A percentile compares a stretch with the other conserved stretches of the same genome.
Evolutionary conservation across 306 rosid genomes (phyloP).

Genomic region (Trifolium pratense): DNA sequence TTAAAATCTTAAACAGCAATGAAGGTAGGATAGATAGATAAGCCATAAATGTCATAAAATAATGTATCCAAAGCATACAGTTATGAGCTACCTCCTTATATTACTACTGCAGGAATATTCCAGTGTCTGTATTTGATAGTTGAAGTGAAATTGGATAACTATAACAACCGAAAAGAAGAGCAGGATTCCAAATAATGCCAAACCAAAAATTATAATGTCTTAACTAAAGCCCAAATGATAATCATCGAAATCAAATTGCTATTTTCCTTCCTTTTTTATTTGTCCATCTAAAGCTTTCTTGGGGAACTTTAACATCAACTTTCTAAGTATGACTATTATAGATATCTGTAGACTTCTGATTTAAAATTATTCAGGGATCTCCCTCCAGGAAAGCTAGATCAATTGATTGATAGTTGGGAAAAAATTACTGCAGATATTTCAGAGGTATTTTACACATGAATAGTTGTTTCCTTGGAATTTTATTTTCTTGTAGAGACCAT

Average conservation of each 20-base stretch:
- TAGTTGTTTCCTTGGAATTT: constrained; percentile 32
- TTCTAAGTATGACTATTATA: constrained; percentile 5
- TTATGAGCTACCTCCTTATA: constrained; percentile 27
- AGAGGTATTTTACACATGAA: constrained; percentile 62
- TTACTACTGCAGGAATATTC: constrained; percentile 14
- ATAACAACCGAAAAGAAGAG: constrained; percentile 5
- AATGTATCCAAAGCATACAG: constrained; percentile 4
- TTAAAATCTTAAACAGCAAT: neutral
- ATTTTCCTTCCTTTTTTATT: constrained; percentile 19
- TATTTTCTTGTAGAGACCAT: neutral
- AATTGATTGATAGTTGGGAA: constrained; percentile 76
- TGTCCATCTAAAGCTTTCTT: constrained; percentile 19
- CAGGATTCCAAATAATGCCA: constrained; percentile 2
- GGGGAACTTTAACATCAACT: constrained; percentile 1
- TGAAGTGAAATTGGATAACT: constrained; percentile 26
- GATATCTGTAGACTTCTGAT: constrained; percentile 28
- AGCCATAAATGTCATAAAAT: constrained; percentile 25
- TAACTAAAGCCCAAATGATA: constrained; percentile 12
- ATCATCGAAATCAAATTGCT: constrained; percentile 19
- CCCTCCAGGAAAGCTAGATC: constrained; percentile 59
- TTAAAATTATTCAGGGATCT: constrained; percentile 72
- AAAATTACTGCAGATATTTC: constrained; percentile 56
- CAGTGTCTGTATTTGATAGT: constrained; percentile 1
- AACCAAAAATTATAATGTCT: neutral
- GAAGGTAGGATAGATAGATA: constrained; percentile 31